phyloP scores from a whole-genome alignment of 1,139 yeast genomes.

The Lodderomyces parapsilosis region DNA sequence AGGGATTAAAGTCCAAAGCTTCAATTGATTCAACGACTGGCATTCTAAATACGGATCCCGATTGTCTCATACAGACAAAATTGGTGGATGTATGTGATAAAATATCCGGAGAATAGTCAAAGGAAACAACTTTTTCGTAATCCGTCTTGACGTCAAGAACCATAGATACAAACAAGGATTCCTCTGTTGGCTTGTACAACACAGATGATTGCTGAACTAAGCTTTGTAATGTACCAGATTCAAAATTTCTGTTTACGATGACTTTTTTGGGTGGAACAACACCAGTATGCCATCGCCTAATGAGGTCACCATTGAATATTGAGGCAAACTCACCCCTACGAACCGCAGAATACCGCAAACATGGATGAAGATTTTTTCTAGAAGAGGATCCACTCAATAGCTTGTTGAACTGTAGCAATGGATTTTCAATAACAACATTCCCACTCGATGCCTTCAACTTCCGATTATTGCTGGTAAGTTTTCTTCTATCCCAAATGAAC shows the following conservation, averaged over 20 bases:
- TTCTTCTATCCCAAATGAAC: slow-evolving; percentile 85
- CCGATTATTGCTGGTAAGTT: slow-evolving; percentile 32
- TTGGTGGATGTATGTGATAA: slow-evolving; percentile 46
- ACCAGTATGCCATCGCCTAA: slow-evolving; percentile 83
- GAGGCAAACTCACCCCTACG: slow-evolving; percentile 77
- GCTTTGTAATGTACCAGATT: slow-evolving; percentile 20
- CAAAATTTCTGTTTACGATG: slow-evolving; percentile 5
- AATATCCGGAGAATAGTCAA: slow-evolving; percentile 72
- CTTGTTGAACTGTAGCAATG: slow-evolving; percentile 65
- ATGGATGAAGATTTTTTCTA: slow-evolving; percentile 58
- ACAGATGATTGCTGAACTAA: slow-evolving; percentile 36
- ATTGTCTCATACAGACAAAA: slow-evolving; percentile 83
- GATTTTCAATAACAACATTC: slow-evolving; percentile 46
- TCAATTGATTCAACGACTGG: slow-evolving; percentile 68
- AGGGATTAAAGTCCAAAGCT: slow-evolving; percentile 63
- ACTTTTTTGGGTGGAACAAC: slow-evolving; percentile 37
- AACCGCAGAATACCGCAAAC: slow-evolving; percentile 69
- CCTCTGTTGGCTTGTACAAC: slow-evolving; percentile 39
- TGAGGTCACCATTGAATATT: slow-evolving; percentile 72
- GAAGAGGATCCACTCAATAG: slow-evolving; percentile 64
- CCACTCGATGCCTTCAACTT: slow-evolving; percentile 16
- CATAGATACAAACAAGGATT: slow-evolving; percentile 68
- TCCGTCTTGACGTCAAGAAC: slow-evolving; percentile 77
- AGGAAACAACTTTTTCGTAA: slow-evolving; percentile 78
- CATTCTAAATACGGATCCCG: slow-evolving; percentile 85